Base-by-base conservation (phyloP, 768 basidiomycete species). In the Pleurotus eryngii region DNA sequence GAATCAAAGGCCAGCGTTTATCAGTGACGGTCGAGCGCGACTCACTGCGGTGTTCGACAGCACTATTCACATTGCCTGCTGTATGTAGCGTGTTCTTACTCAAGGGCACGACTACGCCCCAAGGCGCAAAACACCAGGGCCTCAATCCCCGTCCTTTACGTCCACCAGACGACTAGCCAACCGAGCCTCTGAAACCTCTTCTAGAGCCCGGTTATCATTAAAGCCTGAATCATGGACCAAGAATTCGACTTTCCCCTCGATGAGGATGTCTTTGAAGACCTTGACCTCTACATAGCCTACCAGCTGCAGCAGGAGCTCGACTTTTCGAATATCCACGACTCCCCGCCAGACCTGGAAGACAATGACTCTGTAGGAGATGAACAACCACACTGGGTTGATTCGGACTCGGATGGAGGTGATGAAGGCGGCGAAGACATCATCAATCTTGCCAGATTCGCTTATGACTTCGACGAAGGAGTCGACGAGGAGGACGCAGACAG, bases 281-380 rank as follows among this genome's bases (percentile, higher is more conserved):
- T 42, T 17, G 51, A 54, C 27, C 38, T 54, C 22, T 54, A 37
- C 39, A 15, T 54, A 11, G 51, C 51, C 14, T 39, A 39, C 18
- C 51, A 54, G 51, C 22, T 54, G 39, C 51, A 54, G 51, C 51
- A 42, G 37, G 37, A 54, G 39, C 39, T 54, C 1, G 51, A 54
- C 39, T 24, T 54, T 3, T 38, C 51, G 5, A 7, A 12, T 14
- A 15, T 14, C 30, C 30, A 35, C 11, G 30, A 35, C 11, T 35
- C 11, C 30, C 30, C 30, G 30, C 30, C 30, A 35, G 30, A 35
- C 30, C 8, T 35, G 3, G 30, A 35, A 35, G 30, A 35, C 30
- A 9, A 1, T 35, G 9, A 11, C 9, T 11, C 1, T 35, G 11
- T 11, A 35, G 2, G 30, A 35, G 9, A 35, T 35, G 30, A 35